Base-by-base conservation (phyloP, 306 rosid species). In the Quercus engelmannii region DNA sequence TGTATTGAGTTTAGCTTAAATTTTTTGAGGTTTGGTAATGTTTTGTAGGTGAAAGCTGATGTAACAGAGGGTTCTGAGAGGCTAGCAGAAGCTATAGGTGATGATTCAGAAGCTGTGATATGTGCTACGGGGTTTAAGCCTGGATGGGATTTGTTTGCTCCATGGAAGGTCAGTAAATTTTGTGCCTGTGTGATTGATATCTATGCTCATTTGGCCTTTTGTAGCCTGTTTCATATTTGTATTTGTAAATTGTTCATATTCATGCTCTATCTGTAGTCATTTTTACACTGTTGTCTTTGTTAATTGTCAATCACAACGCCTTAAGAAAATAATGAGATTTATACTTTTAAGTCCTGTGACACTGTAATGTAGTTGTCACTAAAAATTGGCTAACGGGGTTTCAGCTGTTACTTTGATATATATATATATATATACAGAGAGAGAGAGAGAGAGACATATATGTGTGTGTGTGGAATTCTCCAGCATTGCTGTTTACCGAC, bases 41-140 rank as follows among this genome's bases (percentile, higher is more conserved):
- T 77, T 57, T 38, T 87, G 82, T 74, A 92, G 99, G 96, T 94
- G 75, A 94, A 78, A 89, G 97, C 91, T n/a, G 97, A 95, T 84
- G 98, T 95, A n/a, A 92, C 98, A 1, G 92, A 91, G 74, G 97
- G 92, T 71, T 84, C 99, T 84, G 92, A 85, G 2, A 92, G 87
- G 94, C 85, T 95, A 20, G 97, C 91, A 69, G 92, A 91, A 71
- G 94, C 85, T 3, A 87, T 94, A 28, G 97, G 94, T 11, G 84
- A 88, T 77, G 98, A 91, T 85, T 84, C 99, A 1, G 95, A 95
- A 28, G 98, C 98, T 25, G 99, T 95, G 7, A 83, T 95, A 55
- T 95, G 98, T 11, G 96, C 98, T 12, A 95, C 99, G 0, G 99
- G 99, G 58, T 95, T 95, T 75, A 85, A 90, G 55, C 94, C 84